phyloP scores from a whole-genome alignment of 345 rosid genomes.

The Kernera saxatilis region DNA sequence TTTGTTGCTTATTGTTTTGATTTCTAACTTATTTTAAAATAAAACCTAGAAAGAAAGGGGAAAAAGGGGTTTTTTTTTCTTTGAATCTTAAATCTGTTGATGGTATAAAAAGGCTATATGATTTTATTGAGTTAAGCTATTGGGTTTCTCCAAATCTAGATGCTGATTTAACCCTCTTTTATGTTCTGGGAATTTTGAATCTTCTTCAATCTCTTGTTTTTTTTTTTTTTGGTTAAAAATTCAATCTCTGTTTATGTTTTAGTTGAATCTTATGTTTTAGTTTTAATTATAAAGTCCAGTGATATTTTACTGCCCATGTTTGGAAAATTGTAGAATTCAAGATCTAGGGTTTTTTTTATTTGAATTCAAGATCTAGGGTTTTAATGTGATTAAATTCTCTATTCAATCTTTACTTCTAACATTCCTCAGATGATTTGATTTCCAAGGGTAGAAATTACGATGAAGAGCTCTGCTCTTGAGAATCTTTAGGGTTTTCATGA shows the following conservation, averaged over 20 bases:
- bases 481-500: neutral
- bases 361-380: constrained; percentile 14
- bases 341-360: constrained; percentile 17
- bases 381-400: neutral
- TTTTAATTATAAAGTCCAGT: neutral
- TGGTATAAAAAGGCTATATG: neutral
- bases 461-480: neutral
- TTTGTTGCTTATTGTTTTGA: neutral
- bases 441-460: neutral
- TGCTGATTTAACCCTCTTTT: neutral
- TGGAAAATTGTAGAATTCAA: neutral
- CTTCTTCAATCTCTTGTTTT: neutral
- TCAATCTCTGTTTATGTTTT: neutral
- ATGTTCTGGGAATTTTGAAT: neutral
- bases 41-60: neutral
- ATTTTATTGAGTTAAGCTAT: neutral
- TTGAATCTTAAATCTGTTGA: neutral
- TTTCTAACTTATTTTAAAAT: neutral
- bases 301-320: neutral
- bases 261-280: neutral
- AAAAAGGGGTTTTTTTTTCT: neutral
- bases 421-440: neutral
- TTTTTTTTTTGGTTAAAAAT: neutral
- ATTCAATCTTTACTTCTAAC: neutral
- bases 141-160: neutral